A percentile compares a stretch with the other conserved stretches of the same genome.
These are phyloP conservation scores for Lepidium didymum DNA, from an alignment of 345 rosid genomes.

Conservation along the genomic window DNA sequence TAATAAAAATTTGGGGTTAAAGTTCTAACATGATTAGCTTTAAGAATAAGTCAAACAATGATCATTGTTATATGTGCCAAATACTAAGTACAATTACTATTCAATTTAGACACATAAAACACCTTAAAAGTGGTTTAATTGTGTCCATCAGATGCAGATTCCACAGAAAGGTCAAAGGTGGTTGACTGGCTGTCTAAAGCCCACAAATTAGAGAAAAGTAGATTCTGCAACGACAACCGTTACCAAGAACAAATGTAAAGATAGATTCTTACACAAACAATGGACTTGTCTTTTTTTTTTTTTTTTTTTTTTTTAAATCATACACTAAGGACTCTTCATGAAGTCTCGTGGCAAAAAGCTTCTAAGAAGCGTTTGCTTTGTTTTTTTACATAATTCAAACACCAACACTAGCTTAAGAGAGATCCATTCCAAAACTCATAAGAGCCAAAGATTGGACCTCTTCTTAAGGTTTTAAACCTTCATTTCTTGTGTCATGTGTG, in stretches of 20 bases:
- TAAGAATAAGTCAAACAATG: too few species aligned
- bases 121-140: neutral
- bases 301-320: neutral
- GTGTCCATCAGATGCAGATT: neutral
- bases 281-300: neutral
- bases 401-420: neutral
- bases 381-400: constrained; percentile 9
- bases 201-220: neutral
- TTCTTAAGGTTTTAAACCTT: neutral
- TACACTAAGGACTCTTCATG: constrained; percentile 9
- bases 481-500: neutral
- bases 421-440: constrained; percentile 17
- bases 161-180: neutral
- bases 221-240: neutral
- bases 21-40: too few species aligned
- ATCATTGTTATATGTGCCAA: too few species aligned
- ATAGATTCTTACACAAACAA: constrained; percentile 12
- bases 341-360: constrained; percentile 19
- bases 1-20: too few species aligned
- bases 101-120: too few species aligned
- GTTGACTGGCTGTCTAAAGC: neutral
- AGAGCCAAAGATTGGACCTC: neutral
- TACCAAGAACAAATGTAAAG: neutral
- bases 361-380: constrained; percentile 9
- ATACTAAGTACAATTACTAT: too few species aligned